These are phyloP conservation scores for Hypoxylon cercidicola DNA, from an alignment of 495 filamentous ascomycete genomes.

Conservation along the genomic window DNA sequence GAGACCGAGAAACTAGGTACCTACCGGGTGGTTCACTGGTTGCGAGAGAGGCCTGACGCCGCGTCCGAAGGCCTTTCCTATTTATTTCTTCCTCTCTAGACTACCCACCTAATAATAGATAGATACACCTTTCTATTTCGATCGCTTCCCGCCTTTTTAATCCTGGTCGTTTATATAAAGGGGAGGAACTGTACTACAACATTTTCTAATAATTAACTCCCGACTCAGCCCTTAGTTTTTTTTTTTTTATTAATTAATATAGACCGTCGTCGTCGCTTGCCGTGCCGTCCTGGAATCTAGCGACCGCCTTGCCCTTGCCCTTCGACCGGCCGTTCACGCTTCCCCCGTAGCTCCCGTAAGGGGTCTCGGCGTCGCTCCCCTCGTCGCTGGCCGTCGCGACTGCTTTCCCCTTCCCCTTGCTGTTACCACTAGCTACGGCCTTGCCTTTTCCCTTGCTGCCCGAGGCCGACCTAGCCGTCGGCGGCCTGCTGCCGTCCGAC, in stretches of 20 bases:
- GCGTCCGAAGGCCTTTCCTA: too few species aligned
- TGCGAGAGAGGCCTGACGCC: too few species aligned
- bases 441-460: slow-evolving; percentile 67
- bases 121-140: slow-evolving; percentile 21
- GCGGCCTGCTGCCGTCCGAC: slow-evolving; percentile 38
- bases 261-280: slow-evolving; percentile 49
- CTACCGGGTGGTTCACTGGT: too few species aligned
- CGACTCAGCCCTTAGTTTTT: not conserved
- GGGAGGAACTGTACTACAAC: too few species aligned
- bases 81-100: not conserved
- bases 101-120: slow-evolving; percentile 21
- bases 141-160: not conserved
- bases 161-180: too few species aligned
- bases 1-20: not conserved
- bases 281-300: slow-evolving; percentile 47
- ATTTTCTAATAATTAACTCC: not conserved
- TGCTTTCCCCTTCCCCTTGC: slow-evolving; percentile 54
- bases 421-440: slow-evolving; percentile 44
- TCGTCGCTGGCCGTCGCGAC: slow-evolving; percentile 57
- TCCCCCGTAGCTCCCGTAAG: slow-evolving; percentile 36
- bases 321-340: slow-evolving; percentile 47
- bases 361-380: slow-evolving; percentile 50
- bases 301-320: slow-evolving; percentile 63
- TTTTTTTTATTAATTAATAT: too few species aligned
- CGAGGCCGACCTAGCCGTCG: slow-evolving; percentile 43